Conservation (phyloP, 2,329 filamentous ascomycete species). For the Pseudogymnoascus sp. region DNA sequence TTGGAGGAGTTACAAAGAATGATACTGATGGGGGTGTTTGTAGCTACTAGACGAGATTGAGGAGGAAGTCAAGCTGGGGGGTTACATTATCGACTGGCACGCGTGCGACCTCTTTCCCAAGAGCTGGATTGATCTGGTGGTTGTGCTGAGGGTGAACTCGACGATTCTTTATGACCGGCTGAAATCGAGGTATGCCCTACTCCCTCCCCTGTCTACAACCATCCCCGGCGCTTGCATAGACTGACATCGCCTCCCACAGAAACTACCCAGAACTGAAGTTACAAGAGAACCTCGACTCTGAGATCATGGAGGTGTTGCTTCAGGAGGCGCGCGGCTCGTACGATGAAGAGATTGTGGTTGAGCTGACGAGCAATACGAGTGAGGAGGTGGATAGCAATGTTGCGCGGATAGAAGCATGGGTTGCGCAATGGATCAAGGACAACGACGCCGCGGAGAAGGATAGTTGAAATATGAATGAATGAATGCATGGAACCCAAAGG, state of each 20-base stretch:
- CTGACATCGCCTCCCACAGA: slow-evolving; percentile 32
- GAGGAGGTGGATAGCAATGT: slow-evolving; percentile 87
- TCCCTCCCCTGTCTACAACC: background rate
- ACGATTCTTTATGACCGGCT: slow-evolving; percentile 77
- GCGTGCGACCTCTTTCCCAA: slow-evolving; percentile 91
- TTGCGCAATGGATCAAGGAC: slow-evolving; percentile 72
- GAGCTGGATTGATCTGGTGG: slow-evolving; percentile 89
- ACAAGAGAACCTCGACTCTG: slow-evolving; percentile 91
- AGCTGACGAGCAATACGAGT: slow-evolving; percentile 70
- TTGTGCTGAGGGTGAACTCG: slow-evolving; percentile 79
- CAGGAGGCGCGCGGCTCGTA: slow-evolving; percentile 86
- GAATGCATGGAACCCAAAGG: background rate
- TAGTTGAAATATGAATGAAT: background rate
- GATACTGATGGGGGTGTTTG: background rate
- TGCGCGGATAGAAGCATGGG: slow-evolving; percentile 73
- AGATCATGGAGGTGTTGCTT: slow-evolving; percentile 93
- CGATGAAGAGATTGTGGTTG: slow-evolving; percentile 78
- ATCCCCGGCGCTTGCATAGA: background rate
- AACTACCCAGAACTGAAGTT: slow-evolving; percentile 81
- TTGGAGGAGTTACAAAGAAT: background rate
- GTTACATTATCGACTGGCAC: slow-evolving; percentile 94
- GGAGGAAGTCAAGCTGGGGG: slow-evolving; percentile 66
- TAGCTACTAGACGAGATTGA: slow-evolving; percentile 85
- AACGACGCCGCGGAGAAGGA: slow-evolving; percentile 30
- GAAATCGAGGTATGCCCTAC: slow-evolving; percentile 49